Evolutionary conservation across 1,284 basidiomycete genomes (phyloP), one percentile per base, ranked within the genome.

Genomic region (Puccinia triticina): DNA sequence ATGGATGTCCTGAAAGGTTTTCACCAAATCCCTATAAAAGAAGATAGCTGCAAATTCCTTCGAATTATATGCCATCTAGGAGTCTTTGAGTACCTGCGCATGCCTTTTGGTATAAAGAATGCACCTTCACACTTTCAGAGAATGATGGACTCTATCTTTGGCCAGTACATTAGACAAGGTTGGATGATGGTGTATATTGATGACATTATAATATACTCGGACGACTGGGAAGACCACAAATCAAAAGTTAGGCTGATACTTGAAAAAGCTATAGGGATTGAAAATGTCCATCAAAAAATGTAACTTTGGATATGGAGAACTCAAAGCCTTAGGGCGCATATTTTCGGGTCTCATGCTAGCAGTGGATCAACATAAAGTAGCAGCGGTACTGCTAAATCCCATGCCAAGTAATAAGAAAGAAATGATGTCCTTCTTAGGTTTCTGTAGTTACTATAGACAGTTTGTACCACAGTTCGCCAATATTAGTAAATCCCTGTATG

Each of bases 361-460:
- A 0, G 90, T 90, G 89, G 87, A 89, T 77, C 84, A 85, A 0
- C 83, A 74, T 1, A 90, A 90, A 84, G 82, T 90, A 0, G 46
- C 85, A 0, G 85, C 86, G 0, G 86, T 90, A 61, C 34, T 72
- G 0, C 79, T 85, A 8, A 90, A 89, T 89, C 88, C 87, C 0
- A 43, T 37, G 0, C 89, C 89, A 0, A 83, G 67, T 0, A 85
- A 79, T 1, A 83, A 88, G 21, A 84, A 85, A 57, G 85, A 88
- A 21, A 67, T 88, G 26, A 87, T 87, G 82, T 83, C 82, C 3
- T 89, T 88, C 85, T 84, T 88, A 23, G 87, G 88, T 37, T 87
- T 88, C 50, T 85, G 85, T 37, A 88, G 88, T 83, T 90, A 88
- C 84, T 89, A 87, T 82, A 37, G 29, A 16, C 59, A 64, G 26